Base-by-base conservation (phyloP, 805 yeast genomes). In the Metschnikowia bowlesiae region DNA sequence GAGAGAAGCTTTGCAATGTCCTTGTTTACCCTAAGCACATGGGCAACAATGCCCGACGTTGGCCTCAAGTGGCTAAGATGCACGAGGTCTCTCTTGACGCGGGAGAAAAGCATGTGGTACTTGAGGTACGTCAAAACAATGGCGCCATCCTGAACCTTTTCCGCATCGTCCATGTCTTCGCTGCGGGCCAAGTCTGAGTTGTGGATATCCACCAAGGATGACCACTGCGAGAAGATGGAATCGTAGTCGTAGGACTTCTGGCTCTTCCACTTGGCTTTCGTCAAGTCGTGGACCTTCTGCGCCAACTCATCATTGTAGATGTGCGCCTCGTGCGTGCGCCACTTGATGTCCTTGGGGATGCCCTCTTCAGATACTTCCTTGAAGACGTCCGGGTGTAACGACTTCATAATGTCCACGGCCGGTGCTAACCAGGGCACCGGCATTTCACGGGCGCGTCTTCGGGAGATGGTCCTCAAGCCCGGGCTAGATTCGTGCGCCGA, bases 291-390 rank as follows among this genome's bases (percentile, higher is more conserved):
- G 39, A 87, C 70, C 39, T 76, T 69, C 61, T 77, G 78, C 0
- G 95, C 87, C 41, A 89, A 74, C 53, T 88, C 89, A 46, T 88
- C 85, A 56, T 88, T 88, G 53, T 75, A 71, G 26, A 91, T 71
- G 6, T 62, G 62, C 0, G 96, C 96, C 8, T 74, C 68, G 58
- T 78, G 80, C 45, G 68, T 65, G 53, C 79, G 69, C 85, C 85
- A 80, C n/a, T 65, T 53, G 35, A 80, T 67, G 10, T 72, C 61
- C 30, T 67, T 59, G 45, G 65, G 59, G 43, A 71, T 57, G 30
- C 62, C 54, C 4, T 61, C 63, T 29, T 65, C 58, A 13, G 64
- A 51, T 7, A 66, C 47, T 33, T 64, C 57, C 45, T 61, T 67
- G 14, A 79, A 69, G 55, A 70, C 70, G 6, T 64, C 52, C 4